A percentile compares a stretch with the other conserved stretches of the same genome.
Evolutionary conservation across 441 rosid species (phyloP).

Genomic region (Macaranga tanarius): DNA sequence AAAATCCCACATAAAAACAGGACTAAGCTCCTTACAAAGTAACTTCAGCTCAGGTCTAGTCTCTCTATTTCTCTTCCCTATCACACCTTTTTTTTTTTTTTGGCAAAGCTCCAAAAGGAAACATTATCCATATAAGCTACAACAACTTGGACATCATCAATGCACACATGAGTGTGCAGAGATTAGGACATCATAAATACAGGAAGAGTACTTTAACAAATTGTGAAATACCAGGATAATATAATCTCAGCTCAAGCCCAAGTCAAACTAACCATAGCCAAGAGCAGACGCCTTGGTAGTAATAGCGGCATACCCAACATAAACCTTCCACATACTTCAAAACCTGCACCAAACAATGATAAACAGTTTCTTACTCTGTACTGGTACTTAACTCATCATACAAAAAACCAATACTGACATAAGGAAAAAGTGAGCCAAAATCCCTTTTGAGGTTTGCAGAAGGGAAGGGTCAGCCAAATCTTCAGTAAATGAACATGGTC

Average conservation of each 20-base stretch:
- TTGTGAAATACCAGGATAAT: background rate
- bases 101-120: background rate
- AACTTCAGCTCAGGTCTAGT: background rate
- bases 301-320: constrained; percentile 97
- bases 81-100: background rate
- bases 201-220: background rate
- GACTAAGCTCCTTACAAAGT: background rate
- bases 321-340: constrained; percentile 89
- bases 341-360: constrained; percentile 52
- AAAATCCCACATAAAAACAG: background rate
- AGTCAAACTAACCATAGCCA: constrained; percentile 88
- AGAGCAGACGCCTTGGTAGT: constrained; percentile 92
- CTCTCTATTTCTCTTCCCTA: background rate
- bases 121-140: background rate
- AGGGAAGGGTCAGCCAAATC: background rate
- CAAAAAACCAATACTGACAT: background rate
- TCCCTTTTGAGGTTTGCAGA: background rate
- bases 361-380: background rate
- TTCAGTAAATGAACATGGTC: background rate
- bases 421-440: constrained; percentile 1
- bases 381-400: background rate
- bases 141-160: background rate
- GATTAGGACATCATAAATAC: background rate
- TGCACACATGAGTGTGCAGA: background rate
- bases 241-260: background rate